Conservation (phyloP, 768 basidiomycete genomes). For the Kwoniella heveanensis region DNA sequence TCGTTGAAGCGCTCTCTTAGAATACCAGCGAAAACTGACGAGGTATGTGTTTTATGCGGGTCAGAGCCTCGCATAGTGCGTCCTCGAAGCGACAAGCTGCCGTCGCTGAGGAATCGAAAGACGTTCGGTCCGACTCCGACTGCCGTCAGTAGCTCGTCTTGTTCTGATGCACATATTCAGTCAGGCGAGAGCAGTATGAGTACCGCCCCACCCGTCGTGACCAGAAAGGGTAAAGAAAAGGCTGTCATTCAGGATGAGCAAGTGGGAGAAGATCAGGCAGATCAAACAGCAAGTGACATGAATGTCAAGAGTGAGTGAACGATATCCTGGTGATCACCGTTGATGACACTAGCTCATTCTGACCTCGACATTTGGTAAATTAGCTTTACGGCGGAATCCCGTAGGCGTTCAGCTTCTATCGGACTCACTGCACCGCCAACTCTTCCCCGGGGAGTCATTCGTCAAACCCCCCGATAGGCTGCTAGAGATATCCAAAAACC, state of each 20-base stretch:
- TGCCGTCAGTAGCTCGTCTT: conserved; percentile 1
- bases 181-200: neutral
- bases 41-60: too few relatives aligned
- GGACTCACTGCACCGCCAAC: conserved; percentile 73
- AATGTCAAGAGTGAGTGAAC: too few relatives aligned
- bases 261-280: too few relatives aligned
- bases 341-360: too few relatives aligned
- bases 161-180: neutral
- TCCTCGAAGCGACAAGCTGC: conserved; percentile 6
- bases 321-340: too few relatives aligned
- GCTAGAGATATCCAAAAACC: conserved; percentile 74
- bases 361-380: too few relatives aligned
- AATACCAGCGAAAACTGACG: too few relatives aligned
- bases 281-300: too few relatives aligned
- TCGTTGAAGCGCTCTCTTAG: too few relatives aligned
- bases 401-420: conserved; percentile 93
- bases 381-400: conserved; percentile 64
- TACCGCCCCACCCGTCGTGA: neutral
- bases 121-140: conserved; percentile 10
- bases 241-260: conserved; percentile 13
- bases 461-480: conserved; percentile 65
- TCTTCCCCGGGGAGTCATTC: conserved; percentile 65
- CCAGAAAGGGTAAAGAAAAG: conserved; percentile 32
- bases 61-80: neutral
- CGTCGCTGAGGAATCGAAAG: conserved; percentile 4